Percentiles rank a stretch among this genome's conserved stretches.
Evolutionary conservation across 441 rosid genomes (phyloP).

Genomic region (Gossypium trilobum): DNA sequence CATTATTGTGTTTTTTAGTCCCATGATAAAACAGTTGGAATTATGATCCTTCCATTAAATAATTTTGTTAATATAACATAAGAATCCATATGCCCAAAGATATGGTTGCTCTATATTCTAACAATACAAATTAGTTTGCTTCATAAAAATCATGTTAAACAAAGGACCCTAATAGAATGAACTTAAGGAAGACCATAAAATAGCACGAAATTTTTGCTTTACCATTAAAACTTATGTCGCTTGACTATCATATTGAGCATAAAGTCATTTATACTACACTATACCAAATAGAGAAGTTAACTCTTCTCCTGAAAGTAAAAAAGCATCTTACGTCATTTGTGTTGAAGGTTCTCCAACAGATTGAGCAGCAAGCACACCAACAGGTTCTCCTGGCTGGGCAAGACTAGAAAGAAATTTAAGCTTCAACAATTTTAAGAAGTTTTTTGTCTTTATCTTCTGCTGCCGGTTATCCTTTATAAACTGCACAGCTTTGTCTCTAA

Average conservation of each 20-base stretch:
- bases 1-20: background rate
- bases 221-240: background rate
- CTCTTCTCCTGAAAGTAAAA: slow-evolving; percentile 9
- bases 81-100: background rate
- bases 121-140: background rate
- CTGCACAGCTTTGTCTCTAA: slow-evolving; percentile 58
- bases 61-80: background rate
- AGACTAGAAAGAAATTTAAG: slow-evolving; percentile 74
- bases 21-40: background rate
- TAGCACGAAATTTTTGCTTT: background rate
- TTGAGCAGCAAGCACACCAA: slow-evolving; percentile 96
- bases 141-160: background rate
- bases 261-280: background rate
- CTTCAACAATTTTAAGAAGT: slow-evolving; percentile 53
- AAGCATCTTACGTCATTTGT: slow-evolving; percentile 84
- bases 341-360: slow-evolving; percentile 99
- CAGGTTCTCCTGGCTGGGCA: slow-evolving; percentile 99
- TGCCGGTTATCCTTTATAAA: slow-evolving; percentile 39
- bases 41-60: background rate
- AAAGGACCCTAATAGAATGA: background rate
- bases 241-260: background rate
- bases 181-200: background rate
- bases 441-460: slow-evolving; percentile 33
- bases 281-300: background rate
- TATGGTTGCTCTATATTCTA: background rate